phyloP scores from a whole-genome alignment of 192 early-diverging fungal genomes.

The Podila clonocystis region DNA sequence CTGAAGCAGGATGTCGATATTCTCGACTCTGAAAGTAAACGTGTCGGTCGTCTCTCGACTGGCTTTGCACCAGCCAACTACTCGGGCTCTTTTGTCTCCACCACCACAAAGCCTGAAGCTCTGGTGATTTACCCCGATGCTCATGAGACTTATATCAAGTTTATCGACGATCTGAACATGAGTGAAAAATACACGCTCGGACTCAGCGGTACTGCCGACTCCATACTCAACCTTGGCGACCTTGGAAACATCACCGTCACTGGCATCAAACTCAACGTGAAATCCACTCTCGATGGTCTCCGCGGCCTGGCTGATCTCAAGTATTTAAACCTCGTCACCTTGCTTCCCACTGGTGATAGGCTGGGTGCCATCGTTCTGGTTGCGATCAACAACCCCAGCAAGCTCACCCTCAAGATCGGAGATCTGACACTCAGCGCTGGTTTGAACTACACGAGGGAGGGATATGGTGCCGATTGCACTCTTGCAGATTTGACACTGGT shows the following conservation, averaged over 20 bases:
- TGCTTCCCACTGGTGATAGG: too few relatives aligned
- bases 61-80: conserved; percentile 17
- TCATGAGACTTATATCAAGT: conserved; percentile 55
- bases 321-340: too few relatives aligned
- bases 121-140: conserved; percentile 12
- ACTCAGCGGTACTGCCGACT: conserved; percentile 55
- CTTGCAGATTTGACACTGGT: neutral
- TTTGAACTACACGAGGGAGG: neutral
- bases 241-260: conserved; percentile 52
- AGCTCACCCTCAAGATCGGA: conserved; percentile 29
- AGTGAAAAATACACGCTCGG: conserved; percentile 36
- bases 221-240: conserved; percentile 38
- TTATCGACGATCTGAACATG: conserved; percentile 52
- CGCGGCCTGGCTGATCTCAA: conserved; percentile 26
- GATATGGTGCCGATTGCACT: neutral
- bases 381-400: conserved; percentile 42
- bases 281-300: conserved; percentile 35
- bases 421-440: conserved; percentile 11
- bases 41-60: conserved; percentile 21
- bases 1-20: conserved; percentile 57
- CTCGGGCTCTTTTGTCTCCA: conserved; percentile 53
- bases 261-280: conserved; percentile 51
- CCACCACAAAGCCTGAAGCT: conserved; percentile 33
- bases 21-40: conserved; percentile 9
- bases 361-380: too few relatives aligned